Evolutionary conservation across 2,329 filamentous ascomycete species (phyloP).

Genomic region (Niveomyces coronatus): DNA sequence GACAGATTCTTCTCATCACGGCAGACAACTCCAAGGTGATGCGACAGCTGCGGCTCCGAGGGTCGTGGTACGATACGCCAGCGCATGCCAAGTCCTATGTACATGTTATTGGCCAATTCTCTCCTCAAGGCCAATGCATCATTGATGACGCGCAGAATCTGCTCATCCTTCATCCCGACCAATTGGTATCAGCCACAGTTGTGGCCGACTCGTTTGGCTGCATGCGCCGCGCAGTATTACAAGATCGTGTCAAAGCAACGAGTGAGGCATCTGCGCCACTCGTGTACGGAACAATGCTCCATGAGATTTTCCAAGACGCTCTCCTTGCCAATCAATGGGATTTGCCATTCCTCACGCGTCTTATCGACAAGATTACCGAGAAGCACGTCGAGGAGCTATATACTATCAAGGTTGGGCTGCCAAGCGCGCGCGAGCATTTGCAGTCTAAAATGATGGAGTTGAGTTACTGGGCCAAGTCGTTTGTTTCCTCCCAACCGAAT

Average conservation of each 20-base stretch:
- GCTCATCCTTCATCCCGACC: constrained; percentile 86
- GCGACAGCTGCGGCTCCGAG: constrained; percentile 65
- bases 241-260: constrained; percentile 89
- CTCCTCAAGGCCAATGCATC: constrained; percentile 59
- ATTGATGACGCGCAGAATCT: constrained; percentile 77
- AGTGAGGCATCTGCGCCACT: constrained; percentile 69
- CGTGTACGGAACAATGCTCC: constrained; percentile 86
- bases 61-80: constrained; percentile 77
- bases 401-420: constrained; percentile 66
- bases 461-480: constrained; percentile 71
- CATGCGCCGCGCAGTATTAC: constrained; percentile 79
- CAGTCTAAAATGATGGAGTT: constrained; percentile 75
- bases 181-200: constrained; percentile 87
- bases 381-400: constrained; percentile 84
- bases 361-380: constrained; percentile 60
- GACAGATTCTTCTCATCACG: constrained; percentile 69
- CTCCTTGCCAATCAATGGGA: constrained; percentile 78
- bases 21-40: constrained; percentile 59
- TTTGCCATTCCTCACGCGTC: constrained; percentile 48
- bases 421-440: constrained; percentile 68
- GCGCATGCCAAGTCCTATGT: constrained; percentile 67
- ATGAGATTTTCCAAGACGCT: constrained; percentile 91
- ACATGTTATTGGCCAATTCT: constrained; percentile 75
- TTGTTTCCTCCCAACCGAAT: constrained; percentile 62
- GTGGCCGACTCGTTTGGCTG: constrained; percentile 96